These are phyloP conservation scores for Xylaria telfairii DNA, from an alignment of 495 filamentous ascomycete species.

Conservation along the genomic window DNA sequence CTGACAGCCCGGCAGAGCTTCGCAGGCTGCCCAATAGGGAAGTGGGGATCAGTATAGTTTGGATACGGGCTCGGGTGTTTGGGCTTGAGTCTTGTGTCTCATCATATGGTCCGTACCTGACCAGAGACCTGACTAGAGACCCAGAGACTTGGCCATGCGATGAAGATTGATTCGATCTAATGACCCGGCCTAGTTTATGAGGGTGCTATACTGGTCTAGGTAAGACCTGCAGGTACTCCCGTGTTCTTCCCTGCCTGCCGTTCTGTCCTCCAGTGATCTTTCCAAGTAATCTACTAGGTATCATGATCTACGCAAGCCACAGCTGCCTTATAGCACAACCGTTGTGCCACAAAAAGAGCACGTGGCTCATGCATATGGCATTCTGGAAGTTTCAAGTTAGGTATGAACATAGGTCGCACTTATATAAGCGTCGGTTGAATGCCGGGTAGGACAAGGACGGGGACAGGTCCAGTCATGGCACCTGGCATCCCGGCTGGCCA, in stretches of 20 bases:
- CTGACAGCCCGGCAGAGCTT: slow-evolving; percentile 7
- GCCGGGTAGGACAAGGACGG: too few species aligned
- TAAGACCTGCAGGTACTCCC: slow-evolving; percentile 10
- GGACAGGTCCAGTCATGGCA: too few species aligned
- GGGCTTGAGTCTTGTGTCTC: slow-evolving; percentile 4
- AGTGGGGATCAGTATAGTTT: background rate
- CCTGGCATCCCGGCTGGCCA: too few species aligned
- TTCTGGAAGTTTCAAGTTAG: too few species aligned
- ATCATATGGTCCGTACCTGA: background rate
- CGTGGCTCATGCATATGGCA: background rate
- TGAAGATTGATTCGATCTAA: slow-evolving; percentile 3
- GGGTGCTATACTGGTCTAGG: background rate
- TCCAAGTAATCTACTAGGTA: background rate
- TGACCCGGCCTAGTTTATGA: background rate
- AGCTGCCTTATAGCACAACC: background rate
- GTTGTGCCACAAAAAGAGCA: background rate
- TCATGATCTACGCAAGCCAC: slow-evolving; percentile 2
- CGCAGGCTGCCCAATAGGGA: background rate
- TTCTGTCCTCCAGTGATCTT: background rate
- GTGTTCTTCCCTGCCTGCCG: background rate
- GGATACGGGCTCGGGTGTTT: background rate
- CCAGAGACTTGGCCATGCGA: background rate
- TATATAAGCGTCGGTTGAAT: too few species aligned
- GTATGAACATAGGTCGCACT: too few species aligned
- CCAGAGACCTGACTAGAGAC: background rate